Evolutionary conservation across 2,329 filamentous ascomycete species (phyloP).

Genomic region (Curvularia sp.): DNA sequence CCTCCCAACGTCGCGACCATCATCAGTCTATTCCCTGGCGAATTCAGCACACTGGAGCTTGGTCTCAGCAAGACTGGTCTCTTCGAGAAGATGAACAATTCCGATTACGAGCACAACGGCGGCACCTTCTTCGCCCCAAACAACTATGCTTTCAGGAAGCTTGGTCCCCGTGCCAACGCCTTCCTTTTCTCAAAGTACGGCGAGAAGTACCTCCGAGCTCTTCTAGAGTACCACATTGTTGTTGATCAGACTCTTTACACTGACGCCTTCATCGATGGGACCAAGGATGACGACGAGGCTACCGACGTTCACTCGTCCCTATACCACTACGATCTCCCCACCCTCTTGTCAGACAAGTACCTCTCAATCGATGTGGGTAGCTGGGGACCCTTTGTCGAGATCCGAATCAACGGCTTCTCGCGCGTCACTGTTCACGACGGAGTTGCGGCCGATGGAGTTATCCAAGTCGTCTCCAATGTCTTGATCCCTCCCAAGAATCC

Average conservation of each 20-base stretch:
- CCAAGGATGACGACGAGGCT: constrained; percentile 37
- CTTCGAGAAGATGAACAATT: constrained; percentile 63
- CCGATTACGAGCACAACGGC: constrained; percentile 61
- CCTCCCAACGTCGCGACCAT: constrained; percentile 71
- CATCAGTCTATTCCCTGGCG: constrained; percentile 68
- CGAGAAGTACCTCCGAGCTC: constrained; percentile 75
- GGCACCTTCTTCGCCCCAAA: constrained; percentile 82
- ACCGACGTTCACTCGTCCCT: constrained; percentile 49
- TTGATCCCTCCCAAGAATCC: constrained; percentile 74
- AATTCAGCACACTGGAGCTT: constrained; percentile 81
- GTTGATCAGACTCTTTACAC: constrained; percentile 80
- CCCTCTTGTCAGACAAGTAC: constrained; percentile 70
- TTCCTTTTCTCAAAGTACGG: constrained; percentile 85
- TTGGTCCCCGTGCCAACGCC: constrained; percentile 76
- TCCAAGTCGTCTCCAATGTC: constrained; percentile 77
- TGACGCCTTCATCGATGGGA: constrained; percentile 73
- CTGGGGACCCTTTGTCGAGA: constrained; percentile 71
- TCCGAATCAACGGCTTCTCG: constrained; percentile 78
- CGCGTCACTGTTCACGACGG: constrained; percentile 72
- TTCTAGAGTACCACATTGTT: constrained; percentile 81
- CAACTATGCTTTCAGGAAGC: constrained; percentile 79
- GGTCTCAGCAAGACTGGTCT: constrained; percentile 79
- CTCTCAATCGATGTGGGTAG: constrained; percentile 75
- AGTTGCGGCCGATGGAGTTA: constrained; percentile 78
- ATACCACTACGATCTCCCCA: constrained; percentile 75